Evolutionary conservation across 495 filamentous ascomycete genomes (phyloP).

Genomic region (Trichocladium antarcticum): DNA sequence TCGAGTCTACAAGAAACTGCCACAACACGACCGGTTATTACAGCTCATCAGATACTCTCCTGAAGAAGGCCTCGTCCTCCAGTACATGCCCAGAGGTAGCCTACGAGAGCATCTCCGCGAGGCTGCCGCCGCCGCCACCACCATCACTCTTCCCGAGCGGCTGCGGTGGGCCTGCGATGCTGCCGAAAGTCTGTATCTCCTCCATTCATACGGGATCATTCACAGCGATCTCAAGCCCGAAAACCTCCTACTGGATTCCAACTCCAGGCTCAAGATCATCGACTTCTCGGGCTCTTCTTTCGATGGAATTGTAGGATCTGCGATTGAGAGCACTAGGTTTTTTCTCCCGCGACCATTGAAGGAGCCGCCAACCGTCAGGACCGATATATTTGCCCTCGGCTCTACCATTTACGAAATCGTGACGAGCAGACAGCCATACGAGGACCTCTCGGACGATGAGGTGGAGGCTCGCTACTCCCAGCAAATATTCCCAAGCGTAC

Average conservation of each 20-base stretch:
- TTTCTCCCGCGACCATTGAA: neutral
- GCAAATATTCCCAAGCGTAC: neutral
- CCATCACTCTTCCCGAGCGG: neutral
- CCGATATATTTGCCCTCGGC: neutral
- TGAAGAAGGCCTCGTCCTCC: slow-evolving; percentile 2
- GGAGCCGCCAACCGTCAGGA: slow-evolving; percentile 1
- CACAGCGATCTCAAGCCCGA: slow-evolving; percentile 2
- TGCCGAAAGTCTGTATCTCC: neutral
- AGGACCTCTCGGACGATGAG: neutral
- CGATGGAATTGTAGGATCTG: neutral
- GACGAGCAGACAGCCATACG: slow-evolving; percentile 1
- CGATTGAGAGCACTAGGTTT: neutral
- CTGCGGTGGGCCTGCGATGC: neutral
- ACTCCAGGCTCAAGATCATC: neutral
- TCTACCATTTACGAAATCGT: slow-evolving; percentile 1
- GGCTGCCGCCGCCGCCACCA: neutral
- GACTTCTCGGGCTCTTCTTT: slow-evolving; percentile 2
- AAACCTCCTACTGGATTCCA: neutral
- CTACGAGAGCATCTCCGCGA: neutral
- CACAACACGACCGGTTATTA: neutral
- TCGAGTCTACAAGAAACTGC: slow-evolving; percentile 1
- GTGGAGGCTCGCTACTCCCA: neutral
- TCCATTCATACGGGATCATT: neutral
- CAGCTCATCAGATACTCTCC: neutral
- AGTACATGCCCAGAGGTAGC: neutral